A percentile compares a stretch with the other conserved stretches of the same genome.
These are phyloP conservation scores for Phytophthora citricola DNA, from an alignment of 352 stramenopile genomes.

Conservation along the genomic window DNA sequence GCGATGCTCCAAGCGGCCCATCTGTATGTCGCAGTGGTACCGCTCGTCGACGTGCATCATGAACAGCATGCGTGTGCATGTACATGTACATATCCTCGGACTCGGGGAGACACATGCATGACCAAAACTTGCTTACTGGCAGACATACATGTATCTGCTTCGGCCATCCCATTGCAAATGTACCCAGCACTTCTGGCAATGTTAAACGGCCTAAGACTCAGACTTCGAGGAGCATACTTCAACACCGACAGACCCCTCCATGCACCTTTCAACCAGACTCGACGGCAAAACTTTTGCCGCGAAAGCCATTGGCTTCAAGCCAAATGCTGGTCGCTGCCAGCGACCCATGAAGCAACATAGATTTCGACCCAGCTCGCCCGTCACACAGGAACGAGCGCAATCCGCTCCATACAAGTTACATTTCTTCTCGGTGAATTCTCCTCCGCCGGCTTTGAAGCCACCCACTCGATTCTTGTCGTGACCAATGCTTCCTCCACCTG, in stretches of 20 bases:
- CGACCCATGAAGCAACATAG: background rate
- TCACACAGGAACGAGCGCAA: slow-evolving; percentile 8
- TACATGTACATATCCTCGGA: background rate
- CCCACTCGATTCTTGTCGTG: slow-evolving; percentile 11
- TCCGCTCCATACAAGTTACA: background rate
- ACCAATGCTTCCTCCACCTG: slow-evolving; percentile 4
- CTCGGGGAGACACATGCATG: too few species aligned
- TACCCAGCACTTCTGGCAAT: background rate
- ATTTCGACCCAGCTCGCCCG: slow-evolving; percentile 9
- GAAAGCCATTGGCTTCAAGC: background rate
- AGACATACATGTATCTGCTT: too few species aligned
- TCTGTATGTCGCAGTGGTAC: slow-evolving; percentile 23
- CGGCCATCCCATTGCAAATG: too few species aligned
- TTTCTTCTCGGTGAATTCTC: slow-evolving; percentile 6
- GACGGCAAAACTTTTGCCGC: background rate
- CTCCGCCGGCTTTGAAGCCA: background rate
- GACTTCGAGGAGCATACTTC: background rate
- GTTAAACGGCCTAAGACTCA: slow-evolving; percentile 10
- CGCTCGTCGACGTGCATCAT: slow-evolving; percentile 4
- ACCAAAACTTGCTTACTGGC: too few species aligned
- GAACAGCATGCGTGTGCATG: background rate
- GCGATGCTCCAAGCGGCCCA: slow-evolving; percentile 27
- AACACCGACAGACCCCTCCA: slow-evolving; percentile 10
- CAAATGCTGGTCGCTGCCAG: too few species aligned
- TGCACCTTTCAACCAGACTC: slow-evolving; percentile 8